Evolutionary conservation across 1,139 yeast species (phyloP), one percentile per base, ranked within the genome.

Genomic region (Debaryomyces sp.): DNA sequence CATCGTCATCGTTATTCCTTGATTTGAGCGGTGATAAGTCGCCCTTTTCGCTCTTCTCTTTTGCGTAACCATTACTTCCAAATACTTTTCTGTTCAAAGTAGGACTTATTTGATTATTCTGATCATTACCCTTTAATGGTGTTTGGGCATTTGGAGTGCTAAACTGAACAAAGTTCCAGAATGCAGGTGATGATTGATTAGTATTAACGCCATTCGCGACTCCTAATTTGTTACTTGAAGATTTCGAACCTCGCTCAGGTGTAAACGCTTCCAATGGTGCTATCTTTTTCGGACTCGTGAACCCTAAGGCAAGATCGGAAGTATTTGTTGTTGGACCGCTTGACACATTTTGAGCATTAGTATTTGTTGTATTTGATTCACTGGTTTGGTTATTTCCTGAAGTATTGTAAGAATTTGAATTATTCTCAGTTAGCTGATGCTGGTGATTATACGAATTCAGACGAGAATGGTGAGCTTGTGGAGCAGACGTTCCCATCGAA

Each of bases 181-280:
- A 78, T 9, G 92, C 90, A 2, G 94, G 91, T 1, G 89, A 83
- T 17, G 81, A 75, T 58, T 79, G 84, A 55, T 73, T 71, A 26
- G 73, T 63, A 47, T 62, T 67, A 37, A 53, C 52, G 1, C 66
- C 68, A 52, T 52, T 58, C 6, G 67, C 62, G 23, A 58, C 51
- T 22, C 58, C 57, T 49, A 54, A 43, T 48, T 60, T 54, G 48
- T 52, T 48, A 38, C 50, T 50, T 23, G 59, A 65, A 39, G 66
- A 66, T 42, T 76, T 73, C 24, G 81, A 75, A 1, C 94, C 94
- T 44, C 95, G 69, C 57, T 87, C 95, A 1, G 96, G 95, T 0
- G 96, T 88, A 58, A 85, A 87, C 1, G 95, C 94, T 63, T 87
- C 95, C 51, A 85, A 71, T 6, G 89, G 89, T 26, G 81, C 75